Percentiles rank a stretch among this genome's conserved stretches.
phyloP scores from a whole-genome alignment of 2,329 filamentous ascomycete species.

The Orbilia quercus region DNA sequence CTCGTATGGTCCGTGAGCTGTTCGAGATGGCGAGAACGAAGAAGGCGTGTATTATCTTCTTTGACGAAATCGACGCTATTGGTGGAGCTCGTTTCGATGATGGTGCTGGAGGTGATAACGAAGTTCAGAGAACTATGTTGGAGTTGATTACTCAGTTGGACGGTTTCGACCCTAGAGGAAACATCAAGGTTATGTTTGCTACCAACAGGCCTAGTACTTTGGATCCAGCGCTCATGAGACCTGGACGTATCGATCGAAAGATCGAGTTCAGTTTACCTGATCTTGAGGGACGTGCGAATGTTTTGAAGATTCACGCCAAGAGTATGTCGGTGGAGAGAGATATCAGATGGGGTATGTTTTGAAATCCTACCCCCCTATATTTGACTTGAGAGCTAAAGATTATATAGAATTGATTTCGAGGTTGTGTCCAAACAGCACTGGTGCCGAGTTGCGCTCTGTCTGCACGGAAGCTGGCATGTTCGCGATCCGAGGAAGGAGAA shows the following conservation, averaged over 20 bases:
- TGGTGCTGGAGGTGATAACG: conserved; percentile 94
- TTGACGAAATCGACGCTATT: conserved; percentile 97
- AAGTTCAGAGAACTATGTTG: conserved; percentile 97
- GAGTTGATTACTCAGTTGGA: conserved; percentile 97
- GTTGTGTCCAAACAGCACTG: conserved; percentile 95
- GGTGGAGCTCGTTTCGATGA: conserved; percentile 97
- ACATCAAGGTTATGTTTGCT: conserved; percentile 99
- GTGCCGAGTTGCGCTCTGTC: conserved; percentile 93
- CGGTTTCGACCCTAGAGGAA: conserved; percentile 93
- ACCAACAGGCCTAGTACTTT: conserved; percentile 96
- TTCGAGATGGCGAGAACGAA: conserved; percentile 99
- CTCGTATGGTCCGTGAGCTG: conserved; percentile 96
- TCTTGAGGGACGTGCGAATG: conserved; percentile 96
- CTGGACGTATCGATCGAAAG: conserved; percentile 96
- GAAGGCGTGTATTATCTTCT: conserved; percentile 99
- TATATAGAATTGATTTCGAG: conserved; percentile 85
- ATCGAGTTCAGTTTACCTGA: conserved; percentile 98
- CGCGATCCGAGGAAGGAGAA: conserved; percentile 90
- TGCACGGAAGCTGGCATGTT: conserved; percentile 98
- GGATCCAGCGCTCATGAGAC: conserved; percentile 96
- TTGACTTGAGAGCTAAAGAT: conserved; percentile 18
- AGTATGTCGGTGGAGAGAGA: conserved; percentile 99
- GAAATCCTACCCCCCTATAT: not conserved
- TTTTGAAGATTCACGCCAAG: conserved; percentile 98
- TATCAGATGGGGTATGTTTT: conserved; percentile 77